A percentile compares a stretch with the other conserved stretches of the same genome.
phyloP scores from a whole-genome alignment of 805 yeast species.

The Suhomyces pyralidae region DNA sequence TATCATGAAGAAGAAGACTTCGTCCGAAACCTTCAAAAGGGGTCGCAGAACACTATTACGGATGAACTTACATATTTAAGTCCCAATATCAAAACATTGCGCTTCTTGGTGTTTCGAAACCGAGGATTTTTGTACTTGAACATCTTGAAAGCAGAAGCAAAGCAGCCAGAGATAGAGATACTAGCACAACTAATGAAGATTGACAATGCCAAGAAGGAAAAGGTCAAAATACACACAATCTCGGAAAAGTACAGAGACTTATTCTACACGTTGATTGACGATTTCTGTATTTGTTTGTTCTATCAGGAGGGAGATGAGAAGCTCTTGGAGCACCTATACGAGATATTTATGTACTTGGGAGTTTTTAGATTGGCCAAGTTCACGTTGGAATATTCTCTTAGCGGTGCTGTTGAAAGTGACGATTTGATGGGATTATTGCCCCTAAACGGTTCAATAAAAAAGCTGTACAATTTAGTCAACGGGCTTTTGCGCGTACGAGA shows the following conservation, averaged over 20 bases:
- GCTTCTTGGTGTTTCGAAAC: slow-evolving; percentile 78
- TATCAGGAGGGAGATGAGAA: slow-evolving; percentile 67
- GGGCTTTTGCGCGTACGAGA: neutral
- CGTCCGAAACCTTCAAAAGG: slow-evolving; percentile 40
- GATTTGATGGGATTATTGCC: slow-evolving; percentile 35
- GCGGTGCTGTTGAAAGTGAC: slow-evolving; percentile 41
- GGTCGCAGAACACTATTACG: slow-evolving; percentile 27
- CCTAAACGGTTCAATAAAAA: slow-evolving; percentile 6
- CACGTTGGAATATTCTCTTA: slow-evolving; percentile 57
- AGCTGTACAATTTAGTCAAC: slow-evolving; percentile 4
- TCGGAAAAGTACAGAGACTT: slow-evolving; percentile 26
- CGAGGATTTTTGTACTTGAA: slow-evolving; percentile 69
- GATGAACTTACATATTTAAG: slow-evolving; percentile 48
- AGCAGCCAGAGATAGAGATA: neutral
- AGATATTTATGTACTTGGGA: slow-evolving; percentile 50
- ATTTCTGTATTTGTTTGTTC: slow-evolving; percentile 59
- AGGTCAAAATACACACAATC: slow-evolving; percentile 17
- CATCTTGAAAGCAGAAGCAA: slow-evolving; percentile 19
- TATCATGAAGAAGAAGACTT: slow-evolving; percentile 38
- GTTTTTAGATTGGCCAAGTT: slow-evolving; percentile 50
- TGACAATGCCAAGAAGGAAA: neutral
- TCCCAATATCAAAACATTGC: slow-evolving; percentile 68
- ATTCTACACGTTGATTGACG: slow-evolving; percentile 51
- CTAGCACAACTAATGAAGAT: slow-evolving; percentile 9
- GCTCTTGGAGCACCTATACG: slow-evolving; percentile 48